A percentile compares a stretch with the other conserved stretches of the same genome.
Evolutionary conservation across 2,329 filamentous ascomycete species (phyloP).

Genomic region (Ilyonectria destructans): DNA sequence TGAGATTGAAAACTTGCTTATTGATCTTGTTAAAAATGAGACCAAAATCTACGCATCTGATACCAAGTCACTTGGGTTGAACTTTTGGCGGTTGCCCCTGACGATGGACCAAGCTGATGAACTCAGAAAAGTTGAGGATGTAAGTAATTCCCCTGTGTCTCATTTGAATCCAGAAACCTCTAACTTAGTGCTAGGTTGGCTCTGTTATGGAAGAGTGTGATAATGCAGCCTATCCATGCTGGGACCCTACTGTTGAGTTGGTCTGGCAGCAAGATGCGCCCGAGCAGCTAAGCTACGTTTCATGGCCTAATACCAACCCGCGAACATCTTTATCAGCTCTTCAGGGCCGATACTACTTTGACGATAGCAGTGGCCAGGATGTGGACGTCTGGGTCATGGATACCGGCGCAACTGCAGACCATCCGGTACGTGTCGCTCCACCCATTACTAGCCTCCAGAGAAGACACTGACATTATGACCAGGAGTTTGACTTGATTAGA

Average conservation of each 20-base stretch:
- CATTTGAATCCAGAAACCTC: background rate
- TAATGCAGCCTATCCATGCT: background rate
- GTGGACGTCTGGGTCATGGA: slow-evolving; percentile 26
- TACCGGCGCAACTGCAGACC: background rate
- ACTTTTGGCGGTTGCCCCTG: background rate
- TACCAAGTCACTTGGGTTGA: background rate
- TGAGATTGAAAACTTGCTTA: background rate
- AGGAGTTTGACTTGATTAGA: slow-evolving; percentile 10
- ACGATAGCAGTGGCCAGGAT: slow-evolving; percentile 12
- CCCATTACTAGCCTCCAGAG: too few species aligned
- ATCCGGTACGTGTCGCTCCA: background rate
- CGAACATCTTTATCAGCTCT: background rate
- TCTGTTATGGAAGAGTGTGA: background rate
- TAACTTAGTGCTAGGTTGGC: background rate
- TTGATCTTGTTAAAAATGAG: background rate
- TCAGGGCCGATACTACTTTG: slow-evolving; percentile 16
- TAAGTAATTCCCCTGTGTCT: background rate
- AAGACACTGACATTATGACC: background rate
- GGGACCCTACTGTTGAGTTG: slow-evolving; percentile 1
- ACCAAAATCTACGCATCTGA: slow-evolving; percentile 4
- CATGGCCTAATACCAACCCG: slow-evolving; percentile 1
- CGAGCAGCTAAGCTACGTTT: slow-evolving; percentile 7
- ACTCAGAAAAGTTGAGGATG: background rate
- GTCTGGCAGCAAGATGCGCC: slow-evolving; percentile 2
- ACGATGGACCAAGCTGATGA: slow-evolving; percentile 3